Percentiles rank a stretch among this genome's conserved stretches.
phyloP scores from a whole-genome alignment of 2,329 filamentous ascomycete genomes.

The Fusarium armeniacum region DNA sequence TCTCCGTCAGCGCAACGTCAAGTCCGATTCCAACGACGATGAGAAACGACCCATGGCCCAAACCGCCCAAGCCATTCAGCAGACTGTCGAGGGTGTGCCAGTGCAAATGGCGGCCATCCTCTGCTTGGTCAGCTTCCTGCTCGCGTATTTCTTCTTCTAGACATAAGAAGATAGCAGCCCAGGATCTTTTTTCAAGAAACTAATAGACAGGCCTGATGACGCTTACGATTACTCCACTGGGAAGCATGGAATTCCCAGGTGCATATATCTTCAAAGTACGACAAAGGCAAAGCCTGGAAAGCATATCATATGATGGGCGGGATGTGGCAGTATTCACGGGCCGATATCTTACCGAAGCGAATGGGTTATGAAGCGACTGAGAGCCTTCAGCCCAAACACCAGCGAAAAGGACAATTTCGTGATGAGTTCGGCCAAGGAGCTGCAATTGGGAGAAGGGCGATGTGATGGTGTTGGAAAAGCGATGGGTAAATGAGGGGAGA shows the following conservation, averaged over 20 bases:
- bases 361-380: not conserved
- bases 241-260: conserved; percentile 27
- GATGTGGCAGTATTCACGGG: conserved; percentile 23
- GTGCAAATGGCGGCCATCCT: conserved; percentile 86
- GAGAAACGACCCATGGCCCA: conserved; percentile 64
- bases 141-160: conserved; percentile 98
- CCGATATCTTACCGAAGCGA: conserved; percentile 15
- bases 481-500: conserved; percentile 18
- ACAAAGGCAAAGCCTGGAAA: conserved; percentile 36
- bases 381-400: not conserved
- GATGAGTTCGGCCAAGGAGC: conserved; percentile 2
- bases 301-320: conserved; percentile 31
- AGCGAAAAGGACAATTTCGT: not conserved
- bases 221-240: conserved; percentile 35
- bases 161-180: conserved; percentile 15
- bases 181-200: conserved; percentile 32
- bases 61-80: conserved; percentile 68
- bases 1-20: conserved; percentile 83
- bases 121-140: conserved; percentile 90
- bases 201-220: conserved; percentile 43
- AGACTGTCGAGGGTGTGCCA: conserved; percentile 80
- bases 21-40: conserved; percentile 62
- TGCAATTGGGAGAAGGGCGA: conserved; percentile 13
- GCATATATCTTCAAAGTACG: conserved; percentile 30
- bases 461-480: conserved; percentile 33